These are phyloP conservation scores for Phytomonas francai DNA, from an alignment of 208 protist species.

Conservation along the genomic window DNA sequence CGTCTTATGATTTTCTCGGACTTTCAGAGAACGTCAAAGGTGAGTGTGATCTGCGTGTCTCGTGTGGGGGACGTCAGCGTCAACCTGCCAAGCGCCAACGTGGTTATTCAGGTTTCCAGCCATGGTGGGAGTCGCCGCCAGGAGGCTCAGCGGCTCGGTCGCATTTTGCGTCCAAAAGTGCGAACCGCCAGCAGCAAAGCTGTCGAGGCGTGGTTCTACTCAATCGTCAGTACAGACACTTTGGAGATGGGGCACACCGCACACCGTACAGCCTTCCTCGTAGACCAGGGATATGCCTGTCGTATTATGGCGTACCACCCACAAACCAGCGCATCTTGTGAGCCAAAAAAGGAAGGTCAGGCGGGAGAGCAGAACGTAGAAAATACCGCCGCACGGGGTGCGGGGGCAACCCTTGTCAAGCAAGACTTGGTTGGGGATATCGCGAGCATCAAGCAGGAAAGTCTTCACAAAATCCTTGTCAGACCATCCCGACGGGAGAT, in stretches of 20 bases:
- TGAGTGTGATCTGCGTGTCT: constrained; percentile 96
- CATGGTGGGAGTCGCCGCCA: constrained; percentile 94
- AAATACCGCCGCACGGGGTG: constrained; percentile 2
- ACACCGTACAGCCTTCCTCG: constrained; percentile 97
- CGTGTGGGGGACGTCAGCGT: constrained; percentile 96
- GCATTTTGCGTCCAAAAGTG: constrained; percentile 92
- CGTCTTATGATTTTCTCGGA: constrained; percentile 91
- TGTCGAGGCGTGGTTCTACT: constrained; percentile 99
- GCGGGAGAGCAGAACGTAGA: background rate
- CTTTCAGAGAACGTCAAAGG: constrained; percentile 84
- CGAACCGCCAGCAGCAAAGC: constrained; percentile 55
- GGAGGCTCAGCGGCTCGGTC: constrained; percentile 95
- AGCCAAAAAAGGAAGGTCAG: background rate
- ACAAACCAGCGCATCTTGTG: background rate
- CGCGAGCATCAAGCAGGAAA: constrained; percentile 71
- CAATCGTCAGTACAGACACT: constrained; percentile 95
- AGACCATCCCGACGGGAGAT: constrained; percentile 15
- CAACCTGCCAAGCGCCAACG: constrained; percentile 98
- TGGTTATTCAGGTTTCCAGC: constrained; percentile 98
- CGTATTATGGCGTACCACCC: constrained; percentile 71
- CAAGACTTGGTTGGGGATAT: constrained; percentile 36
- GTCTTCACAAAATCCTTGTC: constrained; percentile 27
- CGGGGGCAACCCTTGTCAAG: background rate
- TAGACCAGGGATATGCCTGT: constrained; percentile 92
- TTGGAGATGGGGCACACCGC: constrained; percentile 95